A percentile compares a stretch with the other conserved stretches of the same genome.
These are phyloP conservation scores for Cladosporium austrohemisphaericum DNA, from an alignment of 2,329 filamentous ascomycete genomes.

Conservation along the genomic window DNA sequence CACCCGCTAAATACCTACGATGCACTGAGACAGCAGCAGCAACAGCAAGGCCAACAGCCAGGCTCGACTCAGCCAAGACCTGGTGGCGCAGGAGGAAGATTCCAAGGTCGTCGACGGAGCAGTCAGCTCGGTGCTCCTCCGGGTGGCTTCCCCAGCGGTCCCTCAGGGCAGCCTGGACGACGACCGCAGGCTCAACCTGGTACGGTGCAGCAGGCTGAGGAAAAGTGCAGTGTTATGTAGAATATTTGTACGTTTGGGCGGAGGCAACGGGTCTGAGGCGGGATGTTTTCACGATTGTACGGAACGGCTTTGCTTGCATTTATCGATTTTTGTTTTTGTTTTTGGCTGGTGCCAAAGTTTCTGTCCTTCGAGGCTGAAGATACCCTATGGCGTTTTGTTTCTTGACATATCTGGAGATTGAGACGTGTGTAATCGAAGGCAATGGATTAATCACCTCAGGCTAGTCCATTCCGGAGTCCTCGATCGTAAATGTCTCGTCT, in stretches of 20 bases:
- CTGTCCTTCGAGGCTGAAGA: no score
- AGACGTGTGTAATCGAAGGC: no score
- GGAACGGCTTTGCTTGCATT: no score
- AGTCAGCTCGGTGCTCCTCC: conserved; percentile 18
- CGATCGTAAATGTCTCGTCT: no score
- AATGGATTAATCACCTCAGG: no score
- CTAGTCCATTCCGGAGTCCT: no score
- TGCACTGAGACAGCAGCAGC: conserved; percentile 29
- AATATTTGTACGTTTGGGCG: conserved; percentile 4
- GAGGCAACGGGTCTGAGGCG: not conserved
- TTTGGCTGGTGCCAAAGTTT: no score
- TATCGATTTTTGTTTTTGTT: no score
- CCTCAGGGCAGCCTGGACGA: conserved; percentile 8
- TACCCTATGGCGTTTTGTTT: no score
- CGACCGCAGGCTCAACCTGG: conserved; percentile 23
- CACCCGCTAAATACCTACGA: conserved; percentile 34
- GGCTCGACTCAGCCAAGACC: conserved; percentile 7
- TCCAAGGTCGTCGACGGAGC: conserved; percentile 17
- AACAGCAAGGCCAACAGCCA: conserved; percentile 18
- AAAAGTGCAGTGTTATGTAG: conserved; percentile 50
- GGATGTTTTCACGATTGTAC: no score
- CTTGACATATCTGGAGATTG: no score
- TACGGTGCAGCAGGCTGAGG: conserved; percentile 31
- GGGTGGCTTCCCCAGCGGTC: conserved; percentile 9
- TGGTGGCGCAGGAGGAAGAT: conserved; percentile 16